Evolutionary conservation across 371 early-diverging fungal genomes (phyloP).

Genomic region (Mucor plumbeus): DNA sequence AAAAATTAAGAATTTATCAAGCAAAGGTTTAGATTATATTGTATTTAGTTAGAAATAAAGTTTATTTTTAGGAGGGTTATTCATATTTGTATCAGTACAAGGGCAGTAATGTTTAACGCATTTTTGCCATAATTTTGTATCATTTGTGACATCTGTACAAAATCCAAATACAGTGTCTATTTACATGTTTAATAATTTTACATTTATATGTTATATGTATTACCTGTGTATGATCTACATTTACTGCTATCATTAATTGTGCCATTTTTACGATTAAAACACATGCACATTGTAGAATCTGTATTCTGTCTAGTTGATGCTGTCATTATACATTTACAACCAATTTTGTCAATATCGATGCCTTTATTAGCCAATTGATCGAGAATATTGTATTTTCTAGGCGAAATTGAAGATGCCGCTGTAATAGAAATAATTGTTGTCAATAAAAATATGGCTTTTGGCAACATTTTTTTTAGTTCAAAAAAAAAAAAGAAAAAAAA

Average conservation of each 20-base stretch:
- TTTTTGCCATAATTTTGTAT: conserved; percentile 20
- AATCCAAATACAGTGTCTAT: conserved; percentile 26
- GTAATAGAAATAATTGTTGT: not conserved
- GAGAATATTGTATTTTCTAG: not conserved
- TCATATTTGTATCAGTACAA: not conserved
- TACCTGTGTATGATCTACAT: conserved; percentile 24
- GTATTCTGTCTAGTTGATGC: conserved; percentile 14
- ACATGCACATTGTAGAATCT: conserved; percentile 27
- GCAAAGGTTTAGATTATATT: conserved; percentile 39
- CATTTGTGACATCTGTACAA: conserved; percentile 21
- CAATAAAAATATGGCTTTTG: not conserved
- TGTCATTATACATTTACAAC: conserved; percentile 37
- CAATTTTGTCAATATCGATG: conserved; percentile 8
- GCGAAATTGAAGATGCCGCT: not conserved
- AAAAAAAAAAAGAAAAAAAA: not conserved
- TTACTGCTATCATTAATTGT: conserved; percentile 13
- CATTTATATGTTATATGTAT: not conserved
- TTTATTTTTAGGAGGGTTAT: conserved; percentile 5
- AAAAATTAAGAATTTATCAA: conserved; percentile 74
- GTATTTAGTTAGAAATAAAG: conserved; percentile 11
- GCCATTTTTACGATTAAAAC: conserved; percentile 27
- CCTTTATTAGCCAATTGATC: not conserved
- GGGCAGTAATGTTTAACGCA: conserved; percentile 26
- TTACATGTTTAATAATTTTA: not conserved
- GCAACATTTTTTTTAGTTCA: not conserved